These are phyloP conservation scores for Saccharomycopsis capsularis DNA, from an alignment of 805 yeast species.

Conservation along the genomic window DNA sequence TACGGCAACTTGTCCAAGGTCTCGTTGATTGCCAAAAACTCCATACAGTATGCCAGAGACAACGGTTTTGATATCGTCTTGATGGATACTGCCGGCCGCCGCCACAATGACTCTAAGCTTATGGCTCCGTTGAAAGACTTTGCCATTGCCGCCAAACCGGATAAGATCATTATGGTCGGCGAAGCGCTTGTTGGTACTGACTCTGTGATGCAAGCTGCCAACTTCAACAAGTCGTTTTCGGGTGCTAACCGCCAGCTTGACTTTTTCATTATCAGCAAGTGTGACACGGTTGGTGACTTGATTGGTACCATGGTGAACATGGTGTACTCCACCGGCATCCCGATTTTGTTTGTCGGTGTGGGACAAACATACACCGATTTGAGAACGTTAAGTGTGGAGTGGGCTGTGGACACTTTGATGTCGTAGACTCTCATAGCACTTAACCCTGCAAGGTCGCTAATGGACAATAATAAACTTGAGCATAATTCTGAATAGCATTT, in stretches of 20 bases:
- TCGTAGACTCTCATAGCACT: no score
- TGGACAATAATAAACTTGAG: not conserved
- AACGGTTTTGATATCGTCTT: slow-evolving; percentile 75
- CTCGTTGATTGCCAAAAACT: slow-evolving; percentile 86
- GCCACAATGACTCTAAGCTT: slow-evolving; percentile 88
- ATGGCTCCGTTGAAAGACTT: slow-evolving; percentile 95
- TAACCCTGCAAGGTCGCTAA: no score
- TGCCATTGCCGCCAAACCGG: slow-evolving; percentile 93
- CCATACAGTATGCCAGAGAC: slow-evolving; percentile 70
- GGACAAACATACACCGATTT: slow-evolving; percentile 96
- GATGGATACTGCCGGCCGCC: slow-evolving; percentile 96
- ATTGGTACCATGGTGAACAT: slow-evolving; percentile 95
- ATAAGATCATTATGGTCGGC: slow-evolving; percentile 96
- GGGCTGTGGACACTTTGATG: slow-evolving; percentile 86
- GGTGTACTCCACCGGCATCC: slow-evolving; percentile 95
- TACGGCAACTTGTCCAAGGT: slow-evolving; percentile 95
- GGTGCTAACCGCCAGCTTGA: slow-evolving; percentile 77
- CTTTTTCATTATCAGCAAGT: slow-evolving; percentile 87
- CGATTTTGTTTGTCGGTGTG: slow-evolving; percentile 90
- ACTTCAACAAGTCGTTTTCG: slow-evolving; percentile 80
- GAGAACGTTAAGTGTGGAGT: slow-evolving; percentile 79
- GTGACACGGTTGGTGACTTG: slow-evolving; percentile 96
- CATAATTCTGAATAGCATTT: not conserved
- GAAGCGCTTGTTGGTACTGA: slow-evolving; percentile 98
- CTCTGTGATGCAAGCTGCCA: slow-evolving; percentile 89